These are phyloP conservation scores for Chalara sp. DNA, from an alignment of 2,329 filamentous ascomycete species.

Conservation along the genomic window DNA sequence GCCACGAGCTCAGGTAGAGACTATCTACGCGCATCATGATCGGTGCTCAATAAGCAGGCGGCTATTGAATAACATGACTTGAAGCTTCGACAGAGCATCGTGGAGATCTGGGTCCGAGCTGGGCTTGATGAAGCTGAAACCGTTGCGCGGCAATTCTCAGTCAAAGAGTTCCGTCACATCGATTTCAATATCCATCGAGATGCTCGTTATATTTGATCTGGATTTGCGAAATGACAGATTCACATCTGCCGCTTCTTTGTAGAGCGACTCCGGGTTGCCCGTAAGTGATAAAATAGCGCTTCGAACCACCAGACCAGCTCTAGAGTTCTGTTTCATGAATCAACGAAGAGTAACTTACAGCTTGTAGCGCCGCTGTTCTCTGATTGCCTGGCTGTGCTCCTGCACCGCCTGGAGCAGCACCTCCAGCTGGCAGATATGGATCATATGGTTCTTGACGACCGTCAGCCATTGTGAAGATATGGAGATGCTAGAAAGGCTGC, in stretches of 20 bases:
- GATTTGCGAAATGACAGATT: background rate
- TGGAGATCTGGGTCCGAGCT: background rate
- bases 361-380: slow-evolving; percentile 70
- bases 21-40: background rate
- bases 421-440: slow-evolving; percentile 15
- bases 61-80: background rate
- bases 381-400: slow-evolving; percentile 38
- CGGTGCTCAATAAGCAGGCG: background rate
- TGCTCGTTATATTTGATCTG: no score
- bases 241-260: no score
- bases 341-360: slow-evolving; percentile 53
- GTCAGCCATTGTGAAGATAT: background rate
- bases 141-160: background rate
- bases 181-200: no score
- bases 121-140: background rate
- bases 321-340: no score
- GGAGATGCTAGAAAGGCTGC: no score
- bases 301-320: no score
- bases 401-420: slow-evolving; percentile 30
- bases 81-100: background rate
- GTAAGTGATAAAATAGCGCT: no score
- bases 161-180: background rate
- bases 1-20: background rate
- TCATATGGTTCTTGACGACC: slow-evolving; percentile 28
- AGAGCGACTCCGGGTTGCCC: no score